Conservation (phyloP, 1,139 yeast species). For the Pichia sp. region DNA sequence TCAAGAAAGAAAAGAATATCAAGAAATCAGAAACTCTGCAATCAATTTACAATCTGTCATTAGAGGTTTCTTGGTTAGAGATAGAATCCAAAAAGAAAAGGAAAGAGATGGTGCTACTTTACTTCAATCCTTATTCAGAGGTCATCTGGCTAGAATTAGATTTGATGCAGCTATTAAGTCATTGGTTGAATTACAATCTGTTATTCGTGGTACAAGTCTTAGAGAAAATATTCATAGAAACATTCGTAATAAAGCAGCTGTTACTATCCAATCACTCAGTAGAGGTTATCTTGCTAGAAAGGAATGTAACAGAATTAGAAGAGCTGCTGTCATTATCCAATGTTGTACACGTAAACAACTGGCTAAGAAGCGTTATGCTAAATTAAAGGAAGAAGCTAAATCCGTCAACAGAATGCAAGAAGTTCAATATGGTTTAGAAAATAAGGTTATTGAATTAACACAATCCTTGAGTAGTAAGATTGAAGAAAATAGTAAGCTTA, state of each 20-base stretch:
- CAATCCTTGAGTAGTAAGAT: conserved; percentile 77
- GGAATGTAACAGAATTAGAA: conserved; percentile 40
- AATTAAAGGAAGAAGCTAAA: conserved; percentile 79
- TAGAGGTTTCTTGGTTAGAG: conserved; percentile 65
- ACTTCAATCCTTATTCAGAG: conserved; percentile 74
- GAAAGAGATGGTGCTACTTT: conserved; percentile 64
- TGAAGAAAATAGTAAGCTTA: conserved; percentile 74
- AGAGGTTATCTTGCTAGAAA: conserved; percentile 57
- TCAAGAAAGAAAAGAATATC: conserved; percentile 60
- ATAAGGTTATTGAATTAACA: conserved; percentile 92
- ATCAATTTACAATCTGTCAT: conserved; percentile 56
- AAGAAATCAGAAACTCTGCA: conserved; percentile 55
- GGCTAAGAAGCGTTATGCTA: conserved; percentile 64
- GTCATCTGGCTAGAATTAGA: conserved; percentile 52
- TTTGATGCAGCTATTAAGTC: conserved; percentile 46
- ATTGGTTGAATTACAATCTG: conserved; percentile 61
- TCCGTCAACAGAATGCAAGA: conserved; percentile 89
- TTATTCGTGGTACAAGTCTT: conserved; percentile 60
- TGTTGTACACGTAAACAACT: conserved; percentile 72
- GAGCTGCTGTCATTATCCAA: conserved; percentile 70
- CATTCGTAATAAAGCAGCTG: conserved; percentile 54
- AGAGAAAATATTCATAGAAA: conserved; percentile 37
- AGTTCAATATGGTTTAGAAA: conserved; percentile 89
- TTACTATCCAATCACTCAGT: conserved; percentile 65
- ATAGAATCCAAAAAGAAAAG: conserved; percentile 53